Conservation (phyloP, 1,139 yeast genomes). For the Taphrina flavorubra region DNA sequence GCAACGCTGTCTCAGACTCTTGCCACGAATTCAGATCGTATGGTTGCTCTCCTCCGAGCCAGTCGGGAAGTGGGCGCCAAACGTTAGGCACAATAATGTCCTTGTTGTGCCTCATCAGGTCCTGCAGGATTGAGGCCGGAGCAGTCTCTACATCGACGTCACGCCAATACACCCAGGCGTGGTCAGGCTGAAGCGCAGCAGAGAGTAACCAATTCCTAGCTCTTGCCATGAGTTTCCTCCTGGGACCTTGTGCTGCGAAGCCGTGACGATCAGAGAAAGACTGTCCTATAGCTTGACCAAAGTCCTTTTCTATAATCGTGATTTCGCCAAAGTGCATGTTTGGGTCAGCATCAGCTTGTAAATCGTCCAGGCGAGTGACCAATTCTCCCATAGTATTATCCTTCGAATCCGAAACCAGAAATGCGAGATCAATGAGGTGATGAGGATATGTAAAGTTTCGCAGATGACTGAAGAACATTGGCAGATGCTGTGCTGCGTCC, state of each 20-base stretch:
- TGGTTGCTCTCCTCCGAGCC: conserved; percentile 88
- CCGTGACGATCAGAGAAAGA: conserved; percentile 85
- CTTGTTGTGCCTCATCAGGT: conserved; percentile 67
- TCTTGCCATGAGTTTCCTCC: conserved; percentile 73
- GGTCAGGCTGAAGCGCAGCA: conserved; percentile 69
- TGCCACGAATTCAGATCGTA: conserved; percentile 92
- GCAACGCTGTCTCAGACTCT: conserved; percentile 81
- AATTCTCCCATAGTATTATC: conserved; percentile 68
- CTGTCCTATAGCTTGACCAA: conserved; percentile 73
- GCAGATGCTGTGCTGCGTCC: conserved; percentile 71
- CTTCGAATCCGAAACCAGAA: conserved; percentile 67
- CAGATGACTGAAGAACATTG: conserved; percentile 69
- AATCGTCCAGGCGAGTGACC: conserved; percentile 55
- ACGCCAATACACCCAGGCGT: conserved; percentile 81
- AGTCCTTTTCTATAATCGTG: conserved; percentile 70
- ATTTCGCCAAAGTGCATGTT: conserved; percentile 64
- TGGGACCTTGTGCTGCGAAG: conserved; percentile 74
- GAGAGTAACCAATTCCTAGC: conserved; percentile 74
- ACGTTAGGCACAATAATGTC: conserved; percentile 84
- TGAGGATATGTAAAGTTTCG: conserved; percentile 69
- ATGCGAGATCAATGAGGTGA: conserved; percentile 67
- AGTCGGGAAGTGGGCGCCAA: conserved; percentile 90
- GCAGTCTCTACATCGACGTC: conserved; percentile 73
- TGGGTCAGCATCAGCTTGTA: conserved; percentile 64
- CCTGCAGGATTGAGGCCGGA: conserved; percentile 67